Evolutionary conservation across 2,329 filamentous ascomycete genomes (phyloP).

Genomic region (Colletotrichum sp.): DNA sequence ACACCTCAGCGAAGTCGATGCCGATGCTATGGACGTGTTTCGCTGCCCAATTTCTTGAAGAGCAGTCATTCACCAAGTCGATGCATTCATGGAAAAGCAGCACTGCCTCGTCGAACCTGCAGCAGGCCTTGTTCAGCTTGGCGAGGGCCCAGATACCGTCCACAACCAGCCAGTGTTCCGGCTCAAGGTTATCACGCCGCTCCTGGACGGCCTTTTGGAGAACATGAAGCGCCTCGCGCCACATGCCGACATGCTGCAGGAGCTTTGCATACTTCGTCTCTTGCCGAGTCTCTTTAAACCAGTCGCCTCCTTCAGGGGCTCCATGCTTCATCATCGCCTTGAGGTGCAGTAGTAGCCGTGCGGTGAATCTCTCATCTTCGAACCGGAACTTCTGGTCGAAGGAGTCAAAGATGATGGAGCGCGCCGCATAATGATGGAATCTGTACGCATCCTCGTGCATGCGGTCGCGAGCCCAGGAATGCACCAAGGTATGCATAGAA

Average conservation of each 20-base stretch:
- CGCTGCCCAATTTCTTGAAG: not conserved
- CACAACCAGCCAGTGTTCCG: not conserved
- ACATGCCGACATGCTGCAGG: not conserved
- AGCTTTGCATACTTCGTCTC: not conserved
- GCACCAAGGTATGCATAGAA: conserved; percentile 30
- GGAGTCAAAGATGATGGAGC: not conserved
- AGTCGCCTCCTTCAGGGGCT: not conserved
- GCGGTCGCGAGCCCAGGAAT: conserved; percentile 26
- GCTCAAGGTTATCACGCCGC: not conserved
- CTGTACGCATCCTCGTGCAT: not conserved
- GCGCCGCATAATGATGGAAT: too few relatives aligned
- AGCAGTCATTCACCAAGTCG: not conserved
- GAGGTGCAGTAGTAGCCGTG: not conserved
- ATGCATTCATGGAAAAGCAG: not conserved
- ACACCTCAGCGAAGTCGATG: not conserved
- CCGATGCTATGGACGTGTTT: not conserved
- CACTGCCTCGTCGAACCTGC: not conserved
- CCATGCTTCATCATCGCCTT: not conserved
- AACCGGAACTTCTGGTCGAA: not conserved
- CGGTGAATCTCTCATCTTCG: not conserved
- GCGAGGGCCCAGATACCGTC: not conserved
- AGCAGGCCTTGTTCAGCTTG: not conserved
- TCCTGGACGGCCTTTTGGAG: not conserved
- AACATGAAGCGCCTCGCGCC: not conserved
- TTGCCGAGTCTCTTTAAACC: not conserved